Conservation (phyloP, 2,329 filamentous ascomycete genomes). For the Colletotrichum lupini region DNA sequence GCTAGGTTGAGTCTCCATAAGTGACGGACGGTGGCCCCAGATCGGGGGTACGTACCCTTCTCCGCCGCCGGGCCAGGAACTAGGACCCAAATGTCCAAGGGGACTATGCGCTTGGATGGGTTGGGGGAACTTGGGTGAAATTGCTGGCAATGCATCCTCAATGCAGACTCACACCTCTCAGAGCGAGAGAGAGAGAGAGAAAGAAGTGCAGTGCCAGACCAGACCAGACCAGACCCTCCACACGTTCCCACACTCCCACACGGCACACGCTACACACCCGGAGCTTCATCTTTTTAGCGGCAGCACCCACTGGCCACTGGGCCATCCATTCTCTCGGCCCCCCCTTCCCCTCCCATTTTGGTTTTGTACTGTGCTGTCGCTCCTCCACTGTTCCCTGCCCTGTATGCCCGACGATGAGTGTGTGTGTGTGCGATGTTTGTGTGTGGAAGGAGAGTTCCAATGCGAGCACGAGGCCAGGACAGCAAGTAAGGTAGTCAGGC, state of each 20-base stretch:
- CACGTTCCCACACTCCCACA: not conserved
- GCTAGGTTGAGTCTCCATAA: not conserved
- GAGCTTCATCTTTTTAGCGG: constrained; percentile 28
- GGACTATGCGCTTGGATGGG: constrained; percentile 33
- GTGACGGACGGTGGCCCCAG: not conserved
- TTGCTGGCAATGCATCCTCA: constrained; percentile 34
- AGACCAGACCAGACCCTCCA: constrained; percentile 1
- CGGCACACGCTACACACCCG: constrained; percentile 25
- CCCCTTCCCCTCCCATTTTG: constrained; percentile 8
- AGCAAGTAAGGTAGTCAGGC: not conserved
- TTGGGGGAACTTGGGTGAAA: constrained; percentile 32
- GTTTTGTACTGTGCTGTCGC: constrained; percentile 4
- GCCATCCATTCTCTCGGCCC: constrained; percentile 16
- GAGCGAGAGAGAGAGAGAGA: too few species aligned
- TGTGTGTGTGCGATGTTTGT: not conserved
- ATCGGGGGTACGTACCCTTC: constrained; percentile 7
- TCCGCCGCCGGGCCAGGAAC: constrained; percentile 13
- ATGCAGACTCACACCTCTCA: constrained; percentile 1
- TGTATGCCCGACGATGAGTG: not conserved
- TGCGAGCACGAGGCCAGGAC: not conserved
- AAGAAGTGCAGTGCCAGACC: not conserved
- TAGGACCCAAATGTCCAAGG: constrained; percentile 13
- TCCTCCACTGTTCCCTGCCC: not conserved
- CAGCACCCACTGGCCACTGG: constrained; percentile 14
- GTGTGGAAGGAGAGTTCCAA: not conserved